Percentiles rank a stretch among this genome's conserved stretches.
Conservation (phyloP, 768 basidiomycete species). For the Agaricus subrufescens region DNA sequence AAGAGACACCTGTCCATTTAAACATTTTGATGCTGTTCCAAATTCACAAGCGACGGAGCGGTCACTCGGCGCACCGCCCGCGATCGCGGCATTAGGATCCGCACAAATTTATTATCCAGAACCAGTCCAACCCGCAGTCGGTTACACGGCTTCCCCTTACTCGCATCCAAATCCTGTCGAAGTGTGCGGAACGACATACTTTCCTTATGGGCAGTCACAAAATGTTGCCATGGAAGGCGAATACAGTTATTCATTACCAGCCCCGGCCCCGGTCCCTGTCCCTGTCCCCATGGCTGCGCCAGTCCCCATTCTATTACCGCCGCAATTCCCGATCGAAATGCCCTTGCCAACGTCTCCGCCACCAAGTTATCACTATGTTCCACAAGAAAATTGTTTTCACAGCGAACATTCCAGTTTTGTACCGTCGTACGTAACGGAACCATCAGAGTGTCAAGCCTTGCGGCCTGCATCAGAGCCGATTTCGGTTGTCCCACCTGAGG, state of each 20-base stretch:
- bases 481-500: background rate
- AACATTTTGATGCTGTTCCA: constrained; percentile 17
- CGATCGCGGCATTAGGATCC: constrained; percentile 8
- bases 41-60: background rate
- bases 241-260: background rate
- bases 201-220: constrained; percentile 4
- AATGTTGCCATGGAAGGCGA: background rate
- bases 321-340: background rate
- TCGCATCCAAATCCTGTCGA: constrained; percentile 4
- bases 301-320: background rate
- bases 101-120: constrained; percentile 10
- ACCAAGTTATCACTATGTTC: constrained; percentile 2
- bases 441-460: background rate
- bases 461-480: background rate
- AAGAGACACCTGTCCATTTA: constrained; percentile 21
- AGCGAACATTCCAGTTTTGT: background rate
- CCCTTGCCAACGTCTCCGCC: background rate
- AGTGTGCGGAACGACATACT: constrained; percentile 14
- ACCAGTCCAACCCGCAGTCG: background rate
- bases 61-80: background rate
- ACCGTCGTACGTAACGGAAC: constrained; percentile 4
- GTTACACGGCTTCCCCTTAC: background rate
- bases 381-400: background rate
- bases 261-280: background rate
- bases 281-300: constrained; percentile 2